Conservation (phyloP, 2,329 filamentous ascomycete species). For the Nothophoma quercina region DNA sequence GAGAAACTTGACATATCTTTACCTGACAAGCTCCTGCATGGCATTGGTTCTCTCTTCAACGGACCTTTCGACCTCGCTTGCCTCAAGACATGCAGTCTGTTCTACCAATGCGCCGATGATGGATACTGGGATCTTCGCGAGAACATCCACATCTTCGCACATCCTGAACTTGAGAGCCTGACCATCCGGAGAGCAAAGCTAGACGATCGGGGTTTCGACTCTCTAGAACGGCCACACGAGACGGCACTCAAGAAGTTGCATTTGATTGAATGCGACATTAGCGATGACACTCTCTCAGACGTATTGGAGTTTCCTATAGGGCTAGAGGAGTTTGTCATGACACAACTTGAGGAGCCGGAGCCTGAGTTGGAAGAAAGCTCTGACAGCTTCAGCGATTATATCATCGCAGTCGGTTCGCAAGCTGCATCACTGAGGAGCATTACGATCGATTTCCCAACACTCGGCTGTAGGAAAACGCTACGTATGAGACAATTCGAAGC, state of each 20-base stretch:
- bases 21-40: conserved; percentile 38
- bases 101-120: conserved; percentile 43
- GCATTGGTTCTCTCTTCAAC: conserved; percentile 44
- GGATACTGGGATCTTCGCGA: conserved; percentile 45
- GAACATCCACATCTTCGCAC: conserved; percentile 47
- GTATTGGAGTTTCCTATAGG: conserved; percentile 42
- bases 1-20: conserved; percentile 44
- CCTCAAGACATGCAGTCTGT: conserved; percentile 40
- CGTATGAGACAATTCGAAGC: conserved; percentile 39
- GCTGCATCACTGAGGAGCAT: conserved; percentile 38
- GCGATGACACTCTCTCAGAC: conserved; percentile 41
- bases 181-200: conserved; percentile 41
- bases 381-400: conserved; percentile 44
- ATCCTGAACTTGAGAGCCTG: conserved; percentile 37
- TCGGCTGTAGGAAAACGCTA: conserved; percentile 39
- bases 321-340: conserved; percentile 44
- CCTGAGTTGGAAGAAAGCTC: conserved; percentile 42
- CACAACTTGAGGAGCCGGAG: conserved; percentile 39
- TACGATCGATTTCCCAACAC: conserved; percentile 39
- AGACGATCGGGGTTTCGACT: conserved; percentile 42
- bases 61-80: conserved; percentile 44
- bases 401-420: conserved; percentile 39
- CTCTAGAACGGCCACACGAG: conserved; percentile 39
- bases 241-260: conserved; percentile 38
- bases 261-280: conserved; percentile 45